Evolutionary conservation across 2,329 filamentous ascomycete species (phyloP).

Genomic region (Scedosporium minutisporum): DNA sequence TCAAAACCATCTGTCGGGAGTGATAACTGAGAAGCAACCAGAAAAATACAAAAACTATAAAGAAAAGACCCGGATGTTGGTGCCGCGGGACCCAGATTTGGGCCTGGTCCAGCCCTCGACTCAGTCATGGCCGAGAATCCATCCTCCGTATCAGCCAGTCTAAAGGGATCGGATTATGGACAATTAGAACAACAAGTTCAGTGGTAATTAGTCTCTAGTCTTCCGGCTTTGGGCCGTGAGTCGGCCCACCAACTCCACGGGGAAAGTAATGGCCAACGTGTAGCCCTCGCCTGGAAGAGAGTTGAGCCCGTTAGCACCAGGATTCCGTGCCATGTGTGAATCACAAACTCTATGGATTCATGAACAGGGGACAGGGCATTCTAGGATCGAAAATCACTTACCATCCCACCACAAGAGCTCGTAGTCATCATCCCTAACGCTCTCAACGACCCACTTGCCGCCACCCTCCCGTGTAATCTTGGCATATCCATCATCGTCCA

Average conservation of each 20-base stretch:
- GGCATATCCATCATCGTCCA: background rate
- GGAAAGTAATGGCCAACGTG: background rate
- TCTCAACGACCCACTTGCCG: background rate
- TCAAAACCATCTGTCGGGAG: no score
- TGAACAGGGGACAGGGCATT: background rate
- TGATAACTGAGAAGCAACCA: no score
- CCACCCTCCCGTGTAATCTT: background rate
- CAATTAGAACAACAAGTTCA: no score
- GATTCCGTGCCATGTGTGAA: background rate
- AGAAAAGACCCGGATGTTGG: no score
- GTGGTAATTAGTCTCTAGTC: background rate
- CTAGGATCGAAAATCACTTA: background rate
- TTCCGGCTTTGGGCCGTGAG: background rate
- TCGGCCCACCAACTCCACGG: background rate
- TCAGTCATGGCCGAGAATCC: no score
- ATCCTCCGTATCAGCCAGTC: no score
- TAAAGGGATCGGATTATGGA: no score
- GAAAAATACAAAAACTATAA: no score
- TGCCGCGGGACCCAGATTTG: no score
- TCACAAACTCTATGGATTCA: no score
- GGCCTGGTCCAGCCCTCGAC: no score
- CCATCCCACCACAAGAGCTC: constrained; percentile 4
- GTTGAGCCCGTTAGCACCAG: background rate
- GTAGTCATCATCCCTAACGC: background rate
- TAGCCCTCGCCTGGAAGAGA: background rate